A percentile compares a stretch with the other conserved stretches of the same genome.
phyloP scores from a whole-genome alignment of 108 stramenopile genomes.

The Nitzschia sp. region DNA sequence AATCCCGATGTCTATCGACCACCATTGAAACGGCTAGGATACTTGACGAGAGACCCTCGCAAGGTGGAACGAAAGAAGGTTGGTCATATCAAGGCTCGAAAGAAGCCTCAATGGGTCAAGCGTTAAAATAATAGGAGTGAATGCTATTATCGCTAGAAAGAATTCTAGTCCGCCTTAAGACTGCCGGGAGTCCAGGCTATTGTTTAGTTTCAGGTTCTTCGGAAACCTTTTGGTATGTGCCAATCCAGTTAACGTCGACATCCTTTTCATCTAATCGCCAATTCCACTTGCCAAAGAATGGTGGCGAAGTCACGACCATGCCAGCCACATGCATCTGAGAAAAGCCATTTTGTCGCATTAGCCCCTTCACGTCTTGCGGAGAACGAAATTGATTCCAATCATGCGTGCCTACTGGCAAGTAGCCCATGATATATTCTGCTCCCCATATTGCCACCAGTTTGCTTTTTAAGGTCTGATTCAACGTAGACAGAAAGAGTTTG shows the following conservation, averaged over 20 bases:
- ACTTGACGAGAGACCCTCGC: constrained; percentile 93
- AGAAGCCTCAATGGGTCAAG: constrained; percentile 97
- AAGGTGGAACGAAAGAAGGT: constrained; percentile 97
- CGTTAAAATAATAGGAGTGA: constrained; percentile 55
- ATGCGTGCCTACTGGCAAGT: constrained; percentile 90
- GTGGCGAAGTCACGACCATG: constrained; percentile 58
- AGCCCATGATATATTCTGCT: constrained; percentile 90
- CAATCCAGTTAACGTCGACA: constrained; percentile 88
- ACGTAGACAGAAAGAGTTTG: constrained; percentile 85
- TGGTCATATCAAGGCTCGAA: constrained; percentile 95
- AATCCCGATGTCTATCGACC: constrained; percentile 90
- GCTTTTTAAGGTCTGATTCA: constrained; percentile 90
- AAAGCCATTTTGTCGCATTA: constrained; percentile 31
- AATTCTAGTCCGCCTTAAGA: background rate
- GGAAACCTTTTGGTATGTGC: constrained; percentile 47
- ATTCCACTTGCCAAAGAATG: constrained; percentile 42
- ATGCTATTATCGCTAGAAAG: background rate
- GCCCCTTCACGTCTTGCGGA: constrained; percentile 61
- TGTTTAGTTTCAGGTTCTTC: no score
- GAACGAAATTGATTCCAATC: constrained; percentile 86
- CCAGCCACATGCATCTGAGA: constrained; percentile 39
- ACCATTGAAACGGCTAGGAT: constrained; percentile 86
- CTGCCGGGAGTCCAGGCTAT: background rate
- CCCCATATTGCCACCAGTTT: constrained; percentile 84
- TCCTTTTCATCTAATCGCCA: constrained; percentile 70